phyloP scores from a whole-genome alignment of 495 filamentous ascomycete species.

The Hypoxylon subgilvum region DNA sequence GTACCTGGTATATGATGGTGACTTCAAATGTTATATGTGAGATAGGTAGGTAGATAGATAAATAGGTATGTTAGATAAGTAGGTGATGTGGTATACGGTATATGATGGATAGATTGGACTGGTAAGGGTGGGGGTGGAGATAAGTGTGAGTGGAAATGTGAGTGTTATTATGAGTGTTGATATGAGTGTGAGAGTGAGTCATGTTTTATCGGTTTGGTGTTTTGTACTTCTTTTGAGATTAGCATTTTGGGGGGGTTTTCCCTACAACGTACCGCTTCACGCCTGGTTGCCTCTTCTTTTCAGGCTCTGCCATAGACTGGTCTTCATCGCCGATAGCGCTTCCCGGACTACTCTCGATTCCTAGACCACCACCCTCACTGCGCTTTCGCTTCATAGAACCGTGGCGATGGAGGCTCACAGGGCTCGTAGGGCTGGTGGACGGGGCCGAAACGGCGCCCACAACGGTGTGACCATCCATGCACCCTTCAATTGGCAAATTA shows the following conservation, averaged over 20 bases:
- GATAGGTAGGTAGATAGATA: background rate
- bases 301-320: slow-evolving; percentile 61
- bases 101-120: slow-evolving; percentile 4
- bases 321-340: slow-evolving; percentile 69
- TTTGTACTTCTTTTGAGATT: too few relatives aligned
- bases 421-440: slow-evolving; percentile 50
- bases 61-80: background rate
- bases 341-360: slow-evolving; percentile 70
- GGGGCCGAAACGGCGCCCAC: slow-evolving; percentile 45
- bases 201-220: too few relatives aligned
- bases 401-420: slow-evolving; percentile 52
- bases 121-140: background rate
- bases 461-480: slow-evolving; percentile 50
- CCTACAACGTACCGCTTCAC: slow-evolving; percentile 65
- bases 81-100: background rate
- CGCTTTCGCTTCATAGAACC: slow-evolving; percentile 56
- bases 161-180: too few relatives aligned
- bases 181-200: too few relatives aligned
- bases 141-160: too few relatives aligned
- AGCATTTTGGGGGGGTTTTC: background rate
- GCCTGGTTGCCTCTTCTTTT: slow-evolving; percentile 70
- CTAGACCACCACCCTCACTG: slow-evolving; percentile 43
- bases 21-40: background rate
- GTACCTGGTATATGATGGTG: background rate
- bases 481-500: slow-evolving; percentile 41